Conservation (phyloP, 163 green algal species). For the Prototheca cutis region DNA sequence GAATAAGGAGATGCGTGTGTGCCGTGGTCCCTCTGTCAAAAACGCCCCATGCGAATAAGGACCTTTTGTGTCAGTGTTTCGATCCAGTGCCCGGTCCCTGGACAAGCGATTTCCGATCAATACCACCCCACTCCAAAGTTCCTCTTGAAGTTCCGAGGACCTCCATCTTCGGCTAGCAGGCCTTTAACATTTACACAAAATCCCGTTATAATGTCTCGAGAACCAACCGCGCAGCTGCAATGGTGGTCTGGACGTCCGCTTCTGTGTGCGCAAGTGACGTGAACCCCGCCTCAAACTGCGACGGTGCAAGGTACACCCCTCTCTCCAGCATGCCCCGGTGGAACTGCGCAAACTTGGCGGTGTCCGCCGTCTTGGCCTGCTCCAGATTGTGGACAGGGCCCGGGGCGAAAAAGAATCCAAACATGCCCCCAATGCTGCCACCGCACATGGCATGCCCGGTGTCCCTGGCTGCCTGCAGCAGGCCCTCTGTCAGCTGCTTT, state of each 20-base stretch:
- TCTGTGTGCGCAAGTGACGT: slow-evolving; percentile 89
- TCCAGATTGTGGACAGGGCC: slow-evolving; percentile 90
- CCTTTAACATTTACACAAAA: too few relatives aligned
- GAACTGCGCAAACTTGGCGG: slow-evolving; percentile 90
- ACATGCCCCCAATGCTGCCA: slow-evolving; percentile 93
- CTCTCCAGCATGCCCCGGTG: slow-evolving; percentile 95
- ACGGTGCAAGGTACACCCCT: slow-evolving; percentile 94
- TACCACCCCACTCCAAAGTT: too few relatives aligned
- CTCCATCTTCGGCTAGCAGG: too few relatives aligned
- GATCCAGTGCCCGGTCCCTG: too few relatives aligned
- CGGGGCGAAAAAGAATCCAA: slow-evolving; percentile 98
- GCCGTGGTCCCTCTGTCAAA: too few relatives aligned
- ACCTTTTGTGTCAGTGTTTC: too few relatives aligned
- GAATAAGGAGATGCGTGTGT: too few relatives aligned
- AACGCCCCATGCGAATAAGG: too few relatives aligned
- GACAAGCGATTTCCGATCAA: too few relatives aligned
- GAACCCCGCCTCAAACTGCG: slow-evolving; percentile 89
- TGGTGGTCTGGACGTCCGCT: slow-evolving; percentile 89
- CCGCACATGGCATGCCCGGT: slow-evolving; percentile 80
- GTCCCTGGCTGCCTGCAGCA: slow-evolving; percentile 74
- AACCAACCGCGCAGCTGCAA: slow-evolving; percentile 60
- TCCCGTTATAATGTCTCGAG: too few relatives aligned
- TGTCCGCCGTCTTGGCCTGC: slow-evolving; percentile 77
- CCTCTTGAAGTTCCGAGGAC: too few relatives aligned
- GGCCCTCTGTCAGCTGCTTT: slow-evolving; percentile 73